Percentiles rank a stretch among this genome's conserved stretches.
Evolutionary conservation across 129 eudicot genomes (phyloP).

Genomic region (Artemisia argyi): DNA sequence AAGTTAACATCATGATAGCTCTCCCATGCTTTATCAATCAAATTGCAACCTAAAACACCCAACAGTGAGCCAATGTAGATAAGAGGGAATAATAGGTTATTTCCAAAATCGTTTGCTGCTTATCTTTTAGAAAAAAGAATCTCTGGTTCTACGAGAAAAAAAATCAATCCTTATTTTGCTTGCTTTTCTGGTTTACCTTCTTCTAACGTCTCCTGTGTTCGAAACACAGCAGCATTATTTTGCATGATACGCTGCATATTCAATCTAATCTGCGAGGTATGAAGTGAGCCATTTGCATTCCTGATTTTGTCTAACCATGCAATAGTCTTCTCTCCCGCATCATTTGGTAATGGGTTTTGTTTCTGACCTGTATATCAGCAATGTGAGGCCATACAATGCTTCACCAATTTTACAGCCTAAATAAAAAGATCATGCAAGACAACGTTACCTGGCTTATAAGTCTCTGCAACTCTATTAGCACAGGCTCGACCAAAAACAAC

Average conservation of each 20-base stretch:
- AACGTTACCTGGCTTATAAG: constrained; percentile 66
- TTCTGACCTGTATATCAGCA: constrained; percentile 65
- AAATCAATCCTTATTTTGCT: background rate
- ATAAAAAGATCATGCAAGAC: background rate
- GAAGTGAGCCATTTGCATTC: constrained; percentile 88
- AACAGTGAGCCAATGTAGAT: constrained; percentile 18
- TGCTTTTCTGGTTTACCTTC: constrained; percentile 57
- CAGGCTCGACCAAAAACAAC: constrained; percentile 99
- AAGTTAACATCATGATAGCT: constrained; percentile 87
- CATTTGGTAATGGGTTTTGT: constrained; percentile 76
- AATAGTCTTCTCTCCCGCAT: constrained; percentile 92
- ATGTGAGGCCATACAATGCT: constrained; percentile 16
- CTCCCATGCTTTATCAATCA: constrained; percentile 94
- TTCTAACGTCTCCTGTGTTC: constrained; percentile 88
- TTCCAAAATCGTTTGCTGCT: background rate
- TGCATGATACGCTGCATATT: constrained; percentile 97
- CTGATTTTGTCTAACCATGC: constrained; percentile 95
- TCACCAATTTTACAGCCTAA: background rate
- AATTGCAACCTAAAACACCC: constrained; percentile 61
- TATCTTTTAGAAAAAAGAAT: background rate
- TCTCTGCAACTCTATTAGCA: constrained; percentile 97
- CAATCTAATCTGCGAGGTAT: constrained; percentile 80
- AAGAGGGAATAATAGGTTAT: constrained; percentile 8
- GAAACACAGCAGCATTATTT: constrained; percentile 96
- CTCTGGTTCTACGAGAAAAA: background rate